Evolutionary conservation across 305 asterid genomes (phyloP).

Genomic region (Fraxinus nigra): DNA sequence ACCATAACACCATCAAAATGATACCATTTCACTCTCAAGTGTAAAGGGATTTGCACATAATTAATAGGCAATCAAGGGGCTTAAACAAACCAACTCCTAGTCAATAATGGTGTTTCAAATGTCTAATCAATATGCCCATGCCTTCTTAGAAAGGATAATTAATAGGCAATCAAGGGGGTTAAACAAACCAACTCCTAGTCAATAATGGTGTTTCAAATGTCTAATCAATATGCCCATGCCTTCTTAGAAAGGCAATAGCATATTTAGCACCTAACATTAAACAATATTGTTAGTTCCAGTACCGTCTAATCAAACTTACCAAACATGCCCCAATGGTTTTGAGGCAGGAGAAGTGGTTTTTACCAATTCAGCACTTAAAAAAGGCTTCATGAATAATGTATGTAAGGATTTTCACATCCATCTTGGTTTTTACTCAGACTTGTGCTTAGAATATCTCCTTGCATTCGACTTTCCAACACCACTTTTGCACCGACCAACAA

Average conservation of each 20-base stretch:
- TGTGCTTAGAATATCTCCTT: constrained; percentile 44
- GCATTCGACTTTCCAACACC: constrained; percentile 32
- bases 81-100: too few species aligned
- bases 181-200: too few species aligned
- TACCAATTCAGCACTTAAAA: neutral
- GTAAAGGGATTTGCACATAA: neutral
- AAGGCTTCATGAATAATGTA: neutral
- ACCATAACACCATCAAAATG: neutral
- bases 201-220: too few species aligned
- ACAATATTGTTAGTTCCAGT: neutral
- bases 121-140: too few species aligned
- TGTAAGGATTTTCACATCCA: neutral
- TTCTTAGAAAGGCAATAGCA: neutral
- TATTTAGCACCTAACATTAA: neutral
- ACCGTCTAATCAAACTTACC: neutral
- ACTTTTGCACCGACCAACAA: constrained; percentile 72
- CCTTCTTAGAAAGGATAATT: too few species aligned
- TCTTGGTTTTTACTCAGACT: constrained; percentile 42
- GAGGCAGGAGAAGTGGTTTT: neutral
- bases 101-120: too few species aligned
- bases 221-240: neutral
- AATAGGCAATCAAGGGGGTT: too few species aligned
- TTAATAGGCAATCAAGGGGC: too few species aligned
- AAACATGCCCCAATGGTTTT: neutral
- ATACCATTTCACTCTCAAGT: neutral